These are phyloP conservation scores for Penicillium samsonianum DNA, from an alignment of 495 filamentous ascomycete genomes.

Conservation along the genomic window DNA sequence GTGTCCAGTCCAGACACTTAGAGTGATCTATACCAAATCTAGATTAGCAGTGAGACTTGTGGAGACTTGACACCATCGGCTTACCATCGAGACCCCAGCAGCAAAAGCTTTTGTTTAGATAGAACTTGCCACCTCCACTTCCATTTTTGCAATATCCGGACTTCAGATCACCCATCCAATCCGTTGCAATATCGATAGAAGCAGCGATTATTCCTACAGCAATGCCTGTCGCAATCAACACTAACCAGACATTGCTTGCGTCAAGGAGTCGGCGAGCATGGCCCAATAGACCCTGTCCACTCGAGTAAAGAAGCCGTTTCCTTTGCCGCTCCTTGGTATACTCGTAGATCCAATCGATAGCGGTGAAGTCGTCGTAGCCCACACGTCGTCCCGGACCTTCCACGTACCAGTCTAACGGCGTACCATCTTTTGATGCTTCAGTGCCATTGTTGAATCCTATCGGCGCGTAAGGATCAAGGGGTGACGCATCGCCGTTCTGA, in stretches of 20 bases:
- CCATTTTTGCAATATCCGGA: slow-evolving; percentile 81
- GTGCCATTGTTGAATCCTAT: slow-evolving; percentile 41
- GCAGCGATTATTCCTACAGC: slow-evolving; percentile 83
- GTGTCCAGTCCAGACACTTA: slow-evolving; percentile 80
- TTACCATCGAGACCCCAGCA: slow-evolving; percentile 84
- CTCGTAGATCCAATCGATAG: slow-evolving; percentile 99
- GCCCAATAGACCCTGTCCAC: slow-evolving; percentile 69
- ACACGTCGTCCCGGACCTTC: slow-evolving; percentile 90
- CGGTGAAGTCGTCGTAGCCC: slow-evolving; percentile 93
- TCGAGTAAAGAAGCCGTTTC: slow-evolving; percentile 70
- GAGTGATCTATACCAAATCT: slow-evolving; percentile 51
- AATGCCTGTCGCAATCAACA: slow-evolving; percentile 77
- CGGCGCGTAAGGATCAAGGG: slow-evolving; percentile 24
- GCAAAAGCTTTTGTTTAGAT: slow-evolving; percentile 87
- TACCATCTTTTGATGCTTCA: slow-evolving; percentile 62
- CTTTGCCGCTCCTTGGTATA: slow-evolving; percentile 95
- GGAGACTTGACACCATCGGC: slow-evolving; percentile 9
- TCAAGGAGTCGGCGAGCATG: slow-evolving; percentile 72
- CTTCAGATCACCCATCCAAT: slow-evolving; percentile 94
- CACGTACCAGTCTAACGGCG: slow-evolving; percentile 79
- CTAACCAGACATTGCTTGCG: slow-evolving; percentile 85
- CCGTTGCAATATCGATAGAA: slow-evolving; percentile 85
- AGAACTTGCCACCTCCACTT: slow-evolving; percentile 77
- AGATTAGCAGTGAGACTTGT: slow-evolving; percentile 5
- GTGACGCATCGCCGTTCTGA: slow-evolving; percentile 32